phyloP scores from a whole-genome alignment of 495 filamentous ascomycete genomes.

The Penicillium bovifimosum region DNA sequence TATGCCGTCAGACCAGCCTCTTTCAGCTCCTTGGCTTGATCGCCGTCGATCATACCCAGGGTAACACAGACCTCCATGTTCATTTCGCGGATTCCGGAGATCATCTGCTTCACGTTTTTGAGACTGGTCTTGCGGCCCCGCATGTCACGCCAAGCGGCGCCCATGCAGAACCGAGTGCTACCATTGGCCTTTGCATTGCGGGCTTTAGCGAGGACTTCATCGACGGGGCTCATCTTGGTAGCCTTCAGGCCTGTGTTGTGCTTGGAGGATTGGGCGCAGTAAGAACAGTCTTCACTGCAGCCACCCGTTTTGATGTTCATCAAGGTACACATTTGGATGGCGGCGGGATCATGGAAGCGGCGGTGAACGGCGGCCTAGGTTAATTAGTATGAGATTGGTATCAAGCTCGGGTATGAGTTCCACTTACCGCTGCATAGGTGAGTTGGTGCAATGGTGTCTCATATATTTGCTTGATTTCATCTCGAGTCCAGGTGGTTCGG shows the following conservation, averaged over 20 bases:
- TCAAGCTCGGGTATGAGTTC: too few relatives aligned
- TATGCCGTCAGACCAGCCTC: slow-evolving; percentile 82
- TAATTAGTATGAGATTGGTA: background rate
- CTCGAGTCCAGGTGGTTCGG: slow-evolving; percentile 69
- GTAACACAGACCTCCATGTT: slow-evolving; percentile 87
- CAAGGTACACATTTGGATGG: slow-evolving; percentile 82
- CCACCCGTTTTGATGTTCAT: slow-evolving; percentile 96
- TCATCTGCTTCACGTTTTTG: slow-evolving; percentile 75
- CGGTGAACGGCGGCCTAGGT: slow-evolving; percentile 65
- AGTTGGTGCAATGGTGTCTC: slow-evolving; percentile 72
- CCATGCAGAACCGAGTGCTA: slow-evolving; percentile 86
- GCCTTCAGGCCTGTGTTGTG: slow-evolving; percentile 74
- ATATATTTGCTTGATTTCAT: slow-evolving; percentile 71
- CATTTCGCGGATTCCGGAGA: slow-evolving; percentile 67
- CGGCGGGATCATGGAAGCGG: slow-evolving; percentile 70
- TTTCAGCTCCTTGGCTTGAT: slow-evolving; percentile 71
- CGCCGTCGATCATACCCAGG: slow-evolving; percentile 76
- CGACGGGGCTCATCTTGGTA: slow-evolving; percentile 68
- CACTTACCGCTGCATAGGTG: slow-evolving; percentile 63
- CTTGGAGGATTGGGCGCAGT: slow-evolving; percentile 80
- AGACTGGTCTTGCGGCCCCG: slow-evolving; percentile 74
- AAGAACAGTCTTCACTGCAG: slow-evolving; percentile 81
- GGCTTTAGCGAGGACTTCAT: slow-evolving; percentile 70
- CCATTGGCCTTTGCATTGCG: slow-evolving; percentile 71
- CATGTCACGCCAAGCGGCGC: slow-evolving; percentile 88